These are phyloP conservation scores for Macrolepiota albuminosa DNA, from an alignment of 768 basidiomycete genomes.

Conservation along the genomic window DNA sequence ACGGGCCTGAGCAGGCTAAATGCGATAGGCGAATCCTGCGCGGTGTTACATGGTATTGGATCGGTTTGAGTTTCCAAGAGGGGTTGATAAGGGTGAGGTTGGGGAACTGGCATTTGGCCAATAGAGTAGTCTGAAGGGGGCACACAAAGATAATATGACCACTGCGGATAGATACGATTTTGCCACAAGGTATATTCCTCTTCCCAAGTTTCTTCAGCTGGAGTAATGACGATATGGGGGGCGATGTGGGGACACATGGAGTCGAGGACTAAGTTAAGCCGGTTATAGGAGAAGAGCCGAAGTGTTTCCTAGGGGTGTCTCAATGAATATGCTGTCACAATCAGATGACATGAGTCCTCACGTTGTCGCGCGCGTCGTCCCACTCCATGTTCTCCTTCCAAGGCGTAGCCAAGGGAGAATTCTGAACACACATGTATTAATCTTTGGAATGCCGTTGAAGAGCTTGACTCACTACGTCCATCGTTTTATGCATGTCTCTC, in stretches of 20 bases:
- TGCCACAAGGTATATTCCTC: conserved; percentile 28
- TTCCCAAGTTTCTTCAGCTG: conserved; percentile 32
- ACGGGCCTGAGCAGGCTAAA: not conserved
- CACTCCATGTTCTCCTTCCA: conserved; percentile 5
- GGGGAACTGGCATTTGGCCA: not conserved
- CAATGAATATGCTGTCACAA: not conserved
- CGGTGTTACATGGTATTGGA: not conserved
- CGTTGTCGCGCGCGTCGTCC: conserved; percentile 13
- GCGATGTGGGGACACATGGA: conserved; percentile 32
- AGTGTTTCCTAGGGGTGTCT: conserved; percentile 21
- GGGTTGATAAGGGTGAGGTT: not conserved
- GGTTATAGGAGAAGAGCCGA: conserved; percentile 19
- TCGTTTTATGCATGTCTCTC: conserved; percentile 6
- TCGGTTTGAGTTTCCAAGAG: not conserved
- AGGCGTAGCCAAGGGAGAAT: not conserved
- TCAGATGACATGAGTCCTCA: conserved; percentile 1
- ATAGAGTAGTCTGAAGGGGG: conserved; percentile 21
- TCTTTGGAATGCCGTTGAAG: not conserved
- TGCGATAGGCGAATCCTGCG: conserved; percentile 2
- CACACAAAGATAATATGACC: conserved; percentile 27
- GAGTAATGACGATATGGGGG: conserved; percentile 54
- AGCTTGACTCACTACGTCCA: conserved; percentile 5
- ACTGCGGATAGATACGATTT: conserved; percentile 35
- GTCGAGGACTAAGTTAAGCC: conserved; percentile 39
- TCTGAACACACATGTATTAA: not conserved